These are phyloP conservation scores for Ganoderma sp. DNA, from an alignment of 1,284 basidiomycete genomes.

Conservation along the genomic window DNA sequence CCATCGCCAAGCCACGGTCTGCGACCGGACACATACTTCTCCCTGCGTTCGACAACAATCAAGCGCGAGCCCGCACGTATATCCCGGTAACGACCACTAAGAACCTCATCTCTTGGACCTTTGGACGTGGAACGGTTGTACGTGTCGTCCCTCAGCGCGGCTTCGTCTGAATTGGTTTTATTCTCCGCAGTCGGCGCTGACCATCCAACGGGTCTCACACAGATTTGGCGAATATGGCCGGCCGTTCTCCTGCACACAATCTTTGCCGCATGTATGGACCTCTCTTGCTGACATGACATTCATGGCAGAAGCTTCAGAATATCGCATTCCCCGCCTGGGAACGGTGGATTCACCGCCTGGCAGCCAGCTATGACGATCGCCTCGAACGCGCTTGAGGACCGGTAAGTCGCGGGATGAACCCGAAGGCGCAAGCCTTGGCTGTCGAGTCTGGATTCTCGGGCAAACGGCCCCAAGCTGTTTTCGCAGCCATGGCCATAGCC, in stretches of 20 bases:
- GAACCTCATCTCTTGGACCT: slow-evolving; percentile 56
- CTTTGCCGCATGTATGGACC: slow-evolving; percentile 55
- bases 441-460: too few species aligned
- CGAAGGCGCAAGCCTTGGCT: too few species aligned
- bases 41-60: slow-evolving; percentile 22
- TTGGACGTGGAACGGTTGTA: slow-evolving; percentile 66
- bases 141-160: slow-evolving; percentile 24
- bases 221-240: slow-evolving; percentile 74
- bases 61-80: slow-evolving; percentile 12
- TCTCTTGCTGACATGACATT: too few species aligned
- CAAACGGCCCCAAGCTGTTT: too few species aligned
- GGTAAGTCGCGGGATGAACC: too few species aligned
- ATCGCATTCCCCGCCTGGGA: too few species aligned
- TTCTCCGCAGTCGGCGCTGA: neutral
- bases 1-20: slow-evolving; percentile 17
- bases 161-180: neutral
- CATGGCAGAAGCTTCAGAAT: too few species aligned
- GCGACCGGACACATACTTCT: slow-evolving; percentile 27
- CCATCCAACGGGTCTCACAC: neutral
- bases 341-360: too few species aligned
- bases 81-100: slow-evolving; percentile 20
- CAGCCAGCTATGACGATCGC: too few species aligned
- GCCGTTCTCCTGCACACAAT: slow-evolving; percentile 65
- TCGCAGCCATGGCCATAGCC: too few species aligned
- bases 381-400: too few species aligned